phyloP scores from a whole-genome alignment of 2,329 filamentous ascomycete species.

The Cryphonectria parasitica region DNA sequence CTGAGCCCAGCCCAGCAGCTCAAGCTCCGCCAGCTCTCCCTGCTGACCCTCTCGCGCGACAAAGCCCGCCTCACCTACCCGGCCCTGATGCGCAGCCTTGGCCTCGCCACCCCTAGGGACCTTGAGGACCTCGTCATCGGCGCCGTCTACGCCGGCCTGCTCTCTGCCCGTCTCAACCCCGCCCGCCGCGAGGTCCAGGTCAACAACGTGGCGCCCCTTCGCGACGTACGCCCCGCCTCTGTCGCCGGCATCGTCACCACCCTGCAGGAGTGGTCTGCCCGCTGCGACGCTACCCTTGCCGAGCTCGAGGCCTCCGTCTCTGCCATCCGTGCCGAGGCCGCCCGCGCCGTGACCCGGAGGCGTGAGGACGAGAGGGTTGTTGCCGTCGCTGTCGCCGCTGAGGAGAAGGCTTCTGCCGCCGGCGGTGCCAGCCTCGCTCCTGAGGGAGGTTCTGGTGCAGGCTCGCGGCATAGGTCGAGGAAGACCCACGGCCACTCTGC shows the following conservation, averaged over 20 bases:
- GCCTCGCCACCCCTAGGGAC: conserved; percentile 66
- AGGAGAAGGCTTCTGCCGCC: conserved; percentile 36
- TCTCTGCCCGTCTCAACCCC: conserved; percentile 84
- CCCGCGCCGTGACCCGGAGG: conserved; percentile 55
- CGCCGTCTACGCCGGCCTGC: conserved; percentile 82
- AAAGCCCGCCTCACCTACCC: conserved; percentile 67
- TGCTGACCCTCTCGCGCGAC: conserved; percentile 74
- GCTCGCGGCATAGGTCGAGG: conserved; percentile 15
- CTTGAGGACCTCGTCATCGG: conserved; percentile 87
- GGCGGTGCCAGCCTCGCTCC: conserved; percentile 33
- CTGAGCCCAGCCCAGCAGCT: conserved; percentile 74
- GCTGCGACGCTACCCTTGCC: conserved; percentile 73
- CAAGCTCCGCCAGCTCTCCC: conserved; percentile 89
- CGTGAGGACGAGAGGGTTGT: conserved; percentile 52
- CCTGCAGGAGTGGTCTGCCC: conserved; percentile 75
- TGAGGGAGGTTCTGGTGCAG: conserved; percentile 14
- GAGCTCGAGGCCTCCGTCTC: conserved; percentile 78
- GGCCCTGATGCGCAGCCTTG: conserved; percentile 67
- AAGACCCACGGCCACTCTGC: conserved; percentile 4
- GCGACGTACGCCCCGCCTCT: conserved; percentile 78
- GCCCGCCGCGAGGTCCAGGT: conserved; percentile 74
- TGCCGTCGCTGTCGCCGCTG: conserved; percentile 53
- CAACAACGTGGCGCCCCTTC: conserved; percentile 79
- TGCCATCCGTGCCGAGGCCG: conserved; percentile 63
- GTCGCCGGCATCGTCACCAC: conserved; percentile 70